Evolutionary conservation across 768 basidiomycete genomes (phyloP), one percentile per base, ranked within the genome.

Genomic region (Lentinula boryana): DNA sequence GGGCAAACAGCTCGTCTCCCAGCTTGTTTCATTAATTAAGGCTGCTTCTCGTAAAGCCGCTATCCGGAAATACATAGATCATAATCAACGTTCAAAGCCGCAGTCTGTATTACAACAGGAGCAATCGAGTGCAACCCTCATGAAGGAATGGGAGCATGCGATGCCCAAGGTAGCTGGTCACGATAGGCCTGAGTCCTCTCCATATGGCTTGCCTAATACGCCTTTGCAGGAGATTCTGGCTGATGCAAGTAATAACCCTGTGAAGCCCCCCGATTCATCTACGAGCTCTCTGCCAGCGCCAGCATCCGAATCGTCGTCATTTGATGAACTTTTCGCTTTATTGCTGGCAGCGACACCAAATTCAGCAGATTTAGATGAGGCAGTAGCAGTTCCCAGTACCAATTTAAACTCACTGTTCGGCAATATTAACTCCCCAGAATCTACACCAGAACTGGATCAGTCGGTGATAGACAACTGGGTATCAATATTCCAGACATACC

Each of bases 1-100:
- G 32, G 80, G 82, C 5, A 84, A 82, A 62, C 83, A 82, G 65
- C 74, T 92, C 36, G 75, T 89, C 15, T 72, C 78, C 2, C 84
- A 91, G 67, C 75, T 91, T 36, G 73, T 86, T 15, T 74, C 74
- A 21, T 72, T 90, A 10, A 80, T 90, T 60, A 85, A 85, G 66
- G 72, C 70, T 54, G 88, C 88, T 5, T 77, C 82, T 15, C 75
- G 75, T 60, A 88, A 84, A 67, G 88, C 87, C 36, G 82, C 86
- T 1, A 73, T 82, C 41, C 83, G 80, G 67, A 81, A 79, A 10
- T 80, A 78, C 63, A 44, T 79, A 44, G 69, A 72, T 51, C 63
- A 71, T 46, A 63, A 65, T 41, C 65, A 66, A 31, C 56, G 43
- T 32, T 61, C 58, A 43, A 60, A 57, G 58, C 54, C 60, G 50